A percentile compares a stretch with the other conserved stretches of the same genome.
phyloP scores from a whole-genome alignment of 2,329 filamentous ascomycete genomes.

The Chrysoporthe puriensis region DNA sequence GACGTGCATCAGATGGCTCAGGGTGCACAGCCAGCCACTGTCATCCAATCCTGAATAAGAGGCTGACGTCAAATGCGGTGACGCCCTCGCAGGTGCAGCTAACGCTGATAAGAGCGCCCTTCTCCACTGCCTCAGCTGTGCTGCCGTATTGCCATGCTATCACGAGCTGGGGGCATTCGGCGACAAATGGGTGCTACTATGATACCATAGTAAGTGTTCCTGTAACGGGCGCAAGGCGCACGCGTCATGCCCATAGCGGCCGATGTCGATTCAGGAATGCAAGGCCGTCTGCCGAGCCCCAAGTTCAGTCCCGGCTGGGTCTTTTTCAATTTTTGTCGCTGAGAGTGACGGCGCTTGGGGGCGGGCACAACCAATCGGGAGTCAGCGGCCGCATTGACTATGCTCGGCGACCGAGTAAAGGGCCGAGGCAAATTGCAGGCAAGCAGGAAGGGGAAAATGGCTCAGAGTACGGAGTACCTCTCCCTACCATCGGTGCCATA shows the following conservation, averaged over 20 bases:
- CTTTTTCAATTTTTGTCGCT: not conserved
- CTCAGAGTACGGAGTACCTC: not conserved
- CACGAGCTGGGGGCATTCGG: not conserved
- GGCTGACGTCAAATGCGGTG: not conserved
- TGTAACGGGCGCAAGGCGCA: not conserved
- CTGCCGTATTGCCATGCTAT: too few species aligned
- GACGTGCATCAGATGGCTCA: not conserved
- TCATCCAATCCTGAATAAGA: not conserved
- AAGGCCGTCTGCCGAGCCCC: not conserved
- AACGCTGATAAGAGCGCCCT: too few species aligned
- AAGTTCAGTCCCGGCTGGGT: not conserved
- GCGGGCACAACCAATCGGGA: not conserved
- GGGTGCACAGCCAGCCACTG: not conserved
- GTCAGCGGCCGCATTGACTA: not conserved
- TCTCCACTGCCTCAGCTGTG: too few species aligned
- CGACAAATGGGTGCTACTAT: not conserved
- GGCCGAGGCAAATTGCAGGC: conserved; percentile 14
- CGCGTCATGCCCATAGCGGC: not conserved
- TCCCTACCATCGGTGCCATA: not conserved
- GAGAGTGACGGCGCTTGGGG: not conserved
- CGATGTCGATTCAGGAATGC: not conserved
- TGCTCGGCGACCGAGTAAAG: conserved; percentile 20
- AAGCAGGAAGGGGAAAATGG: not conserved
- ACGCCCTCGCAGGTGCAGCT: not conserved
- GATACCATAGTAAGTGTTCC: not conserved